These are phyloP conservation scores for Sporothrix humicola DNA, from an alignment of 2,329 filamentous ascomycete species.

Conservation along the genomic window DNA sequence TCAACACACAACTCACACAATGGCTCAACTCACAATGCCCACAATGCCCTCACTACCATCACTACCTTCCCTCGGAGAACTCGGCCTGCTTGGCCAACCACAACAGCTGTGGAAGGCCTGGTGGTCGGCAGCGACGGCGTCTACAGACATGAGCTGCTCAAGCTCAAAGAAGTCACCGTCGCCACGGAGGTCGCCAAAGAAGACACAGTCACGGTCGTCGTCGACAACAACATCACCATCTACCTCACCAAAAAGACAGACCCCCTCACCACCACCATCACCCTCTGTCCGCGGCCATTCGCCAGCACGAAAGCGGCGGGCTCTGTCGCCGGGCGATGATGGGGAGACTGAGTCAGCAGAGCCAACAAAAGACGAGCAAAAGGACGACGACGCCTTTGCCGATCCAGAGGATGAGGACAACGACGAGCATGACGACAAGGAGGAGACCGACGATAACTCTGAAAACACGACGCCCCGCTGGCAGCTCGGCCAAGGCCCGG, in stretches of 20 bases:
- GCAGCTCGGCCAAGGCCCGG: conserved; percentile 19
- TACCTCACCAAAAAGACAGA: neutral
- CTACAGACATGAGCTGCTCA: neutral
- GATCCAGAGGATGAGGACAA: neutral
- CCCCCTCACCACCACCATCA: neutral
- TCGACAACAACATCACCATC: neutral
- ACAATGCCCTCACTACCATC: neutral
- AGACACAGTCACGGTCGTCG: neutral
- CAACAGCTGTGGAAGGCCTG: conserved; percentile 27
- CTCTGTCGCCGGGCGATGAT: conserved; percentile 10
- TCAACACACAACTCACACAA: neutral
- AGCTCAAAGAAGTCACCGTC: neutral
- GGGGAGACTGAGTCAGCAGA: too few species aligned
- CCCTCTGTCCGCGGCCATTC: neutral
- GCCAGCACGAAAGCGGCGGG: conserved; percentile 28
- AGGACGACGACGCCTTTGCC: neutral
- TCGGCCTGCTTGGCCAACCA: conserved; percentile 33
- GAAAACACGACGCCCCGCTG: neutral
- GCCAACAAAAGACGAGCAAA: neutral
- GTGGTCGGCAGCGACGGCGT: conserved; percentile 17
- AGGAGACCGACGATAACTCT: neutral
- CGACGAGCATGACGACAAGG: neutral
- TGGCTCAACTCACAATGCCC: neutral
- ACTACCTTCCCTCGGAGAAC: conserved; percentile 35
- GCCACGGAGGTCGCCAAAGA: too few species aligned